A percentile compares a stretch with the other conserved stretches of the same genome.
phyloP scores from a whole-genome alignment of 805 yeast genomes.

The Kockiozyma suomiensis region DNA sequence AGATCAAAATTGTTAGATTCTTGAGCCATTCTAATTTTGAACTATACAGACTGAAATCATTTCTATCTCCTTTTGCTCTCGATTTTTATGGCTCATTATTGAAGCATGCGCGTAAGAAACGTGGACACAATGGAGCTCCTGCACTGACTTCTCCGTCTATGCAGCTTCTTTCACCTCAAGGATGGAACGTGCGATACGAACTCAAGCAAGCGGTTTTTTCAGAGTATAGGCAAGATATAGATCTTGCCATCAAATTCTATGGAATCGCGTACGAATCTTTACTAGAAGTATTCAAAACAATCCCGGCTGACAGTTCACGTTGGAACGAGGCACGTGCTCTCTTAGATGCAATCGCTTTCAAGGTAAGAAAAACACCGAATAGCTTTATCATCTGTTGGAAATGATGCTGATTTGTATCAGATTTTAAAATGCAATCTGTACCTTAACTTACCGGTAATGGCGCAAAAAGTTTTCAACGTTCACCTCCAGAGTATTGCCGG shows the following conservation, averaged over 20 bases:
- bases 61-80: constrained; percentile 46
- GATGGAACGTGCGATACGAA: constrained; percentile 57
- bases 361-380: constrained; percentile 15
- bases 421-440: constrained; percentile 64
- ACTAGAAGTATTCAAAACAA: constrained; percentile 45
- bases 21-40: neutral
- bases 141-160: constrained; percentile 24
- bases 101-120: constrained; percentile 48
- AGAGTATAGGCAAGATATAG: constrained; percentile 53
- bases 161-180: constrained; percentile 39
- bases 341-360: constrained; percentile 63
- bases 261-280: constrained; percentile 59
- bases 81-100: constrained; percentile 52
- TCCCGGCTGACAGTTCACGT: constrained; percentile 35
- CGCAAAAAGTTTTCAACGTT: constrained; percentile 63
- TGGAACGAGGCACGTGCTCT: constrained; percentile 55
- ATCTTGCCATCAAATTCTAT: constrained; percentile 53
- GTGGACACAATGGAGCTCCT: constrained; percentile 37
- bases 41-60: constrained; percentile 41
- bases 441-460: constrained; percentile 58
- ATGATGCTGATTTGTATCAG: constrained; percentile 36
- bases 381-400: too few species aligned
- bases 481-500: constrained; percentile 60
- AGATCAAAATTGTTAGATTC: constrained; percentile 17
- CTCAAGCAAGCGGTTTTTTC: constrained; percentile 55